Conservation (phyloP, 805 yeast species). For the Pichia heedii region DNA sequence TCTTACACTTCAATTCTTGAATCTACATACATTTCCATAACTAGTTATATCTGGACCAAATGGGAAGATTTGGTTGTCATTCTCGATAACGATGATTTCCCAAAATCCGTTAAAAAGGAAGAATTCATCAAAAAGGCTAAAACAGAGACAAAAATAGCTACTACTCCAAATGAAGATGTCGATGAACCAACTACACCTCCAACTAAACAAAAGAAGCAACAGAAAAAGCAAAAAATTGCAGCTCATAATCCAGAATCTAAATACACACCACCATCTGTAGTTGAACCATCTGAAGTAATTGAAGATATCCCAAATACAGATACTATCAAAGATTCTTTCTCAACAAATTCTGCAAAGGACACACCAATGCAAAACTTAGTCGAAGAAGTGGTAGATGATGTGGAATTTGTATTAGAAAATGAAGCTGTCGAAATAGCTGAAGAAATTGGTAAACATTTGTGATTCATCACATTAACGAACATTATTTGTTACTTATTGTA, state of each 20-base stretch:
- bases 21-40: no score
- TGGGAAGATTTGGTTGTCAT: slow-evolving; percentile 2
- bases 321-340: no score
- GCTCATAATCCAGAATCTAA: no score
- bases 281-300: slow-evolving; percentile 7
- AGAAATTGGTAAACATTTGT: slow-evolving; percentile 9
- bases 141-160: not conserved
- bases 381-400: slow-evolving; percentile 2
- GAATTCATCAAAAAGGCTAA: not conserved
- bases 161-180: slow-evolving; percentile 5
- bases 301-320: no score
- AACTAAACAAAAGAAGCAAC: no score
- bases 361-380: not conserved
- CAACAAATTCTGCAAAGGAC: no score
- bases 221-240: no score
- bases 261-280: no score
- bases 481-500: not conserved
- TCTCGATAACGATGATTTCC: slow-evolving; percentile 4
- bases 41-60: not conserved
- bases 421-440: slow-evolving; percentile 8
- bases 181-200: no score
- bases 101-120: not conserved
- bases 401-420: slow-evolving; percentile 1
- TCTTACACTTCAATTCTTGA: slow-evolving; percentile 9
- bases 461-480: not conserved